phyloP scores from a whole-genome alignment of 2,329 filamentous ascomycete genomes.

The Ophiostoma fasciatum region DNA sequence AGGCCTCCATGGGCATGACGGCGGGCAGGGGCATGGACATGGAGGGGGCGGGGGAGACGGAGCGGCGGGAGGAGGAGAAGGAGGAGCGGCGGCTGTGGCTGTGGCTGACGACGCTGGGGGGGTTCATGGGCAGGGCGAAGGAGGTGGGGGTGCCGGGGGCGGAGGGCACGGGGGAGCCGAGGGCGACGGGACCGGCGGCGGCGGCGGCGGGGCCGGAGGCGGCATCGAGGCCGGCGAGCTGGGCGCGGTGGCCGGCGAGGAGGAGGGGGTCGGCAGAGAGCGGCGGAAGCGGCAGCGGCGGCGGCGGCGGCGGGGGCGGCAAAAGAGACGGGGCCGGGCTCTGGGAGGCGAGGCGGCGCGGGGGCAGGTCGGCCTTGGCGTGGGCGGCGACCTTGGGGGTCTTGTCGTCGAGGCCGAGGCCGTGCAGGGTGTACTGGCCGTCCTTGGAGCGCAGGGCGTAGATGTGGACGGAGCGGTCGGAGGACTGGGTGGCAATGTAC shows the following conservation, averaged over 20 bases:
- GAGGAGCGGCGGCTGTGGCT: constrained; percentile 92
- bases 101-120: constrained; percentile 73
- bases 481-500: constrained; percentile 95
- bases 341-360: constrained; percentile 74
- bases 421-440: constrained; percentile 69
- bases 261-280: no score
- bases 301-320: no score
- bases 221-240: constrained; percentile 41
- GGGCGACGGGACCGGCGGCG: constrained; percentile 16
- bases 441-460: constrained; percentile 95
- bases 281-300: no score
- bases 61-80: constrained; percentile 71
- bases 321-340: constrained; percentile 86
- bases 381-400: constrained; percentile 71
- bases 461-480: constrained; percentile 93
- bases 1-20: constrained; percentile 85
- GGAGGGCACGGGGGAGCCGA: constrained; percentile 72
- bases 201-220: constrained; percentile 32
- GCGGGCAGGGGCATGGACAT: constrained; percentile 70
- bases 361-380: constrained; percentile 75
- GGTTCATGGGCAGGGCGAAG: constrained; percentile 86
- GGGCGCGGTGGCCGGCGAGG: constrained; percentile 40
- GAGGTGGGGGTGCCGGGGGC: constrained; percentile 89
- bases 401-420: constrained; percentile 36
- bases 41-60: constrained; percentile 87